Evolutionary conservation across 2,329 filamentous ascomycete species (phyloP).

Genomic region (Exserohilum rostratum): DNA sequence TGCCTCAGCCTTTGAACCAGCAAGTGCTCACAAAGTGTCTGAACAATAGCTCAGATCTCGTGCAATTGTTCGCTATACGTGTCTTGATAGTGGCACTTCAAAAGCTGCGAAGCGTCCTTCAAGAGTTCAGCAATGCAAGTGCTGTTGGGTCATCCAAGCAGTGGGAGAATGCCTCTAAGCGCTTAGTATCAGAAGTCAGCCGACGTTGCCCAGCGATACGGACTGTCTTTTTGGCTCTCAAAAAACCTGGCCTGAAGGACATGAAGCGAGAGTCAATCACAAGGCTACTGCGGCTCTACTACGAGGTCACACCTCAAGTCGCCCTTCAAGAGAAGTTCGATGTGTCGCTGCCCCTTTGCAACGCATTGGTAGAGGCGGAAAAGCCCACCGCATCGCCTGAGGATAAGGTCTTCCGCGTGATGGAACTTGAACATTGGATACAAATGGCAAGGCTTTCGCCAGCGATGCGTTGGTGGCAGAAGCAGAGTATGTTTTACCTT

Average conservation of each 20-base stretch:
- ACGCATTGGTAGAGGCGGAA: slow-evolving; percentile 68
- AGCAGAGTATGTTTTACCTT: slow-evolving; percentile 55
- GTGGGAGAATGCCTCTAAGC: slow-evolving; percentile 73
- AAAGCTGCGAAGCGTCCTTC: slow-evolving; percentile 72
- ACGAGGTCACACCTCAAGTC: slow-evolving; percentile 77
- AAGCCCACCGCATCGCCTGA: slow-evolving; percentile 46
- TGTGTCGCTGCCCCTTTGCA: slow-evolving; percentile 76
- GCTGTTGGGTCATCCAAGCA: slow-evolving; percentile 49
- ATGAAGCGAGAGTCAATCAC: slow-evolving; percentile 81
- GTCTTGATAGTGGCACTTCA: slow-evolving; percentile 78
- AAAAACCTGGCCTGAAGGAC: slow-evolving; percentile 70
- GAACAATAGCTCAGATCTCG: slow-evolving; percentile 75
- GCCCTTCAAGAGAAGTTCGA: slow-evolving; percentile 88
- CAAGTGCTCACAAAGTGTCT: slow-evolving; percentile 81
- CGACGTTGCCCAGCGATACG: slow-evolving; percentile 81
- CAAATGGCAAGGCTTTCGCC: slow-evolving; percentile 80
- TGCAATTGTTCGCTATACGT: slow-evolving; percentile 83
- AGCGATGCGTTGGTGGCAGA: slow-evolving; percentile 89
- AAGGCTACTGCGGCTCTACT: slow-evolving; percentile 81
- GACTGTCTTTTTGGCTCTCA: slow-evolving; percentile 76
- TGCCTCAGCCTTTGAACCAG: slow-evolving; percentile 81
- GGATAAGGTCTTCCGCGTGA: slow-evolving; percentile 63
- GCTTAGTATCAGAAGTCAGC: slow-evolving; percentile 75
- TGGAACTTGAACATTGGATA: slow-evolving; percentile 82
- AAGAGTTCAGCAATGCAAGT: slow-evolving; percentile 62